Evolutionary conservation across 73 alveolate species (phyloP).

Genomic region (Symbiodinium natans): DNA sequence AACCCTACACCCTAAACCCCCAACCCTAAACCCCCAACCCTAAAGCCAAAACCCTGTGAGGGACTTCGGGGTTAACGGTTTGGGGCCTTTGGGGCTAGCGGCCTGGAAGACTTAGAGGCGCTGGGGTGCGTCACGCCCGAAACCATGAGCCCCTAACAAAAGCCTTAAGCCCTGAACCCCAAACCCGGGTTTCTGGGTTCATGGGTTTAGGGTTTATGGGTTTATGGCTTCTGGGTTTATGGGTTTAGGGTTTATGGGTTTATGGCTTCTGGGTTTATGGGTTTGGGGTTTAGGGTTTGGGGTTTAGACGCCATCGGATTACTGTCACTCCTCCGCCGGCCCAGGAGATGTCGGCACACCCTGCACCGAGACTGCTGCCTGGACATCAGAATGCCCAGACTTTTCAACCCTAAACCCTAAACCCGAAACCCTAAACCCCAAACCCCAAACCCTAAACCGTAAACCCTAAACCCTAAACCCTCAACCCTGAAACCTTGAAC

Average conservation of each 20-base stretch:
- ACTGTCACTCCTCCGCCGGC: neutral
- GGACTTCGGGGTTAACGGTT: neutral
- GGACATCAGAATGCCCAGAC: no score
- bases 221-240: neutral
- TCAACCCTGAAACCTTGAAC: neutral
- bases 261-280: neutral
- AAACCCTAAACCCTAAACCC: neutral
- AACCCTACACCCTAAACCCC: no score
- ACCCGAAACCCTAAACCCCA: neutral
- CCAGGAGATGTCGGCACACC: neutral
- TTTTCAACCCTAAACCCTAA: no score
- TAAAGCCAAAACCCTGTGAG: no score
- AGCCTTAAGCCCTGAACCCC: no score
- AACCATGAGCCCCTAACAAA: no score
- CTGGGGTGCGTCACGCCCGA: neutral
- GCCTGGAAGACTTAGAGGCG: neutral
- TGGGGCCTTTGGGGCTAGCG: neutral
- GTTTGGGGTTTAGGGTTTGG: neutral
- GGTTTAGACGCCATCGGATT: neutral
- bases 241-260: neutral
- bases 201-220: neutral
- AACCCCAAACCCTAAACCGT: neutral
- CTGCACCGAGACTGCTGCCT: neutral
- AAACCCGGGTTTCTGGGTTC: no score
- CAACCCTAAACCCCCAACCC: no score